Percentiles rank a stretch among this genome's conserved stretches.
Conservation (phyloP, 768 basidiomycete genomes). For the Lepiota venenata region DNA sequence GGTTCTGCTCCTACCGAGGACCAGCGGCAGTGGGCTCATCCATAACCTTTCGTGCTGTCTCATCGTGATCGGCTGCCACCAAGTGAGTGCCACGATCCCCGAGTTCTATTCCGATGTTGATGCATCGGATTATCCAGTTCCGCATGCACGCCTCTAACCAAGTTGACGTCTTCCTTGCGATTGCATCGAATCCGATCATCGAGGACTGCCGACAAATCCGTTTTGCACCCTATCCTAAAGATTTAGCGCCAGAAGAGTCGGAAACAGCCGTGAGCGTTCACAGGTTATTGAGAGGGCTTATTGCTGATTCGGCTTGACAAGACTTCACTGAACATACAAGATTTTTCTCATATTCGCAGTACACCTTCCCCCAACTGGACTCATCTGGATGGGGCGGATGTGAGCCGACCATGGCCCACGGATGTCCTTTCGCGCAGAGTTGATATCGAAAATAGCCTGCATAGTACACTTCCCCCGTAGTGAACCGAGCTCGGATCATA, state of each 20-base stretch:
- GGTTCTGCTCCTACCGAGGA: conserved; percentile 60
- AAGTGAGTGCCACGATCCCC: conserved; percentile 43
- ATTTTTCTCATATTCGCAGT: conserved; percentile 80
- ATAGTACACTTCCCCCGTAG: conserved; percentile 11
- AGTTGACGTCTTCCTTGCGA: conserved; percentile 64
- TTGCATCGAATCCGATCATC: conserved; percentile 74
- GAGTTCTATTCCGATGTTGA: background rate
- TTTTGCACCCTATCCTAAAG: conserved; percentile 61
- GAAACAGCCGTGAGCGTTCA: conserved; percentile 14
- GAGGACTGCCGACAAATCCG: conserved; percentile 65
- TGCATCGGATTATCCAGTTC: conserved; percentile 46
- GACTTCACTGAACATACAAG: conserved; percentile 57
- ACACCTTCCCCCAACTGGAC: conserved; percentile 82
- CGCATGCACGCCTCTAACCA: conserved; percentile 76
- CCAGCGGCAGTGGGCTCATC: conserved; percentile 72
- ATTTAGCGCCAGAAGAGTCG: conserved; percentile 18
- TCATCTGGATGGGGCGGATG: conserved; percentile 19
- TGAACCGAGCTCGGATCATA: background rate
- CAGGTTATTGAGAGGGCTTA: background rate
- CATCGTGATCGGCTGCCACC: conserved; percentile 75
- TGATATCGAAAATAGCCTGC: conserved; percentile 15
- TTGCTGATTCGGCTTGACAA: conserved; percentile 20
- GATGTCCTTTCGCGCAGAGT: conserved; percentile 3
- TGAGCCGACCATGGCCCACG: conserved; percentile 22
- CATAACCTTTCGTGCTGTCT: conserved; percentile 60